Evolutionary conservation across 2,329 filamentous ascomycete species (phyloP).

Genomic region (Arthrobotrys iridis): DNA sequence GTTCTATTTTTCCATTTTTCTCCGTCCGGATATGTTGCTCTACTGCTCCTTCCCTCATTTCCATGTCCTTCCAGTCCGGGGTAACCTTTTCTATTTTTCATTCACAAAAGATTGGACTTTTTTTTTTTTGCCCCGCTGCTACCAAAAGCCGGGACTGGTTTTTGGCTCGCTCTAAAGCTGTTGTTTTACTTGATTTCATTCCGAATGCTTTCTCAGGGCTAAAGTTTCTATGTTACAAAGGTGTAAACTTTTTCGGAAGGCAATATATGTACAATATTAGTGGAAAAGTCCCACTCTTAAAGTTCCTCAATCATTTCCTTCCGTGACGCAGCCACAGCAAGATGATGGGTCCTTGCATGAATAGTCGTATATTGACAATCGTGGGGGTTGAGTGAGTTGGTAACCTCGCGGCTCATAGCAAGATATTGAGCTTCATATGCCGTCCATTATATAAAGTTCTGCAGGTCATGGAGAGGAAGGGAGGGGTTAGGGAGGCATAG

Average conservation of each 20-base stretch:
- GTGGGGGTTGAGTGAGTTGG: neutral
- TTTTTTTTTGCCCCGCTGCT: neutral
- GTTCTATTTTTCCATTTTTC: conserved; percentile 15
- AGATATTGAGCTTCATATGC: neutral
- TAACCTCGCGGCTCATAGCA: neutral
- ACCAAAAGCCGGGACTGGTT: neutral
- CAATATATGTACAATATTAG: conserved; percentile 39
- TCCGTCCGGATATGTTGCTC: neutral
- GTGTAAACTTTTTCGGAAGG: conserved; percentile 12
- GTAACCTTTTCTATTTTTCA: neutral
- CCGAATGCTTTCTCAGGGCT: neutral
- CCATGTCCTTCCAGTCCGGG: neutral
- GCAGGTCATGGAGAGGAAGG: no score
- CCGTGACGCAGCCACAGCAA: no score
- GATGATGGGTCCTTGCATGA: no score
- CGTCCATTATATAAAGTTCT: neutral
- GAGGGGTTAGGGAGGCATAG: no score
- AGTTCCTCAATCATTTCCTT: neutral
- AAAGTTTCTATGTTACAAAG: conserved; percentile 31
- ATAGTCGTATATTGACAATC: no score
- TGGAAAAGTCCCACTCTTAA: neutral
- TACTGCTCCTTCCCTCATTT: neutral
- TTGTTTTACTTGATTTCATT: neutral
- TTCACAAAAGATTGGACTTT: conserved; percentile 4
- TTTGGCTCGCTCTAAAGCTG: neutral